Base-by-base conservation (phyloP, 306 rosid genomes). In the Sindora glabra region DNA sequence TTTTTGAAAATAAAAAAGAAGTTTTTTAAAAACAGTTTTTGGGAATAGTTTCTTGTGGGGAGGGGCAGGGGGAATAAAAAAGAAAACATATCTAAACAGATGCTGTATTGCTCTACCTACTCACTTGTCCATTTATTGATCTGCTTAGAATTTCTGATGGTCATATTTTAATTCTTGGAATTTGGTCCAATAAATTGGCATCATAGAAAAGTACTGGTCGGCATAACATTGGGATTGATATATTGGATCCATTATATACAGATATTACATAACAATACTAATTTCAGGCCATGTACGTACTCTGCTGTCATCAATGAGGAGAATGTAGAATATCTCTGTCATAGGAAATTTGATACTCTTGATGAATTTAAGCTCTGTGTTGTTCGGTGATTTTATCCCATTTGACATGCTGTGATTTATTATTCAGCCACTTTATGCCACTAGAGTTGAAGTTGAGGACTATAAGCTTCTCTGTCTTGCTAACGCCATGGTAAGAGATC, bases 361-460 rank as follows among this genome's bases (percentile, higher is more conserved):
- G 10, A 12, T 5, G 38, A 33, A 10, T 11, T 12, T 39, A n/a
- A 39, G 38, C 38, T 33, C 10, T 6, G 4, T 36, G 44, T 39
- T 17, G 0, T 39, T 12, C 12, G 44, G 17, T 39, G 44, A 39
- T 39, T 13, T 8, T 39, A 39, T 13, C 10, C 22, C 19, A 14
- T 67, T 36, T n/a, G 15, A 67, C 37, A 39, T 10, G 14, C 24
- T 4, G 10, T 32, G 38, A 25, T 53, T 48, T 50, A 25, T 16
- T 30, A 17, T 67, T 42, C 83, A 77, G 83, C 33, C 73, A 3
- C 19, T 68, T 22, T 69, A 68, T 38, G 83, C 83, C 12, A 64
- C 30, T 27, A 77, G 59, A 55, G 73, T 73, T 27, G 83, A 77
- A 68, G 79, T 77, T n/a, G 48, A 53, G 69, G 83, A 77, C 67